These are phyloP conservation scores for Melaleuca alternifolia DNA, from an alignment of 345 rosid genomes.

Conservation along the genomic window DNA sequence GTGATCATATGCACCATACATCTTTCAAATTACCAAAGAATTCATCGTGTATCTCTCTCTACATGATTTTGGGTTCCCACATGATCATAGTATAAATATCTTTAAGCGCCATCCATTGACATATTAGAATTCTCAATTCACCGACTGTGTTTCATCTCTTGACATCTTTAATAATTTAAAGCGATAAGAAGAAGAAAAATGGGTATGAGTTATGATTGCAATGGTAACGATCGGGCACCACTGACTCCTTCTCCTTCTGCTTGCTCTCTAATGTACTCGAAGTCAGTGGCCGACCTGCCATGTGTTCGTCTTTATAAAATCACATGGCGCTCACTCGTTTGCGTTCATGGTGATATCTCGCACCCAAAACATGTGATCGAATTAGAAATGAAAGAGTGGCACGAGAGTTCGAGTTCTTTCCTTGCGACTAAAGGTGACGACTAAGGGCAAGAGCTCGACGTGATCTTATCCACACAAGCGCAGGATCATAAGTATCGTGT, in stretches of 20 bases:
- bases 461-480: neutral
- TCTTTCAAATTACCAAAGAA: neutral
- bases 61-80: too few relatives aligned
- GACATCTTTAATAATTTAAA: neutral
- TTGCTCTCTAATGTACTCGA: neutral
- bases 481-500: neutral
- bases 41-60: neutral
- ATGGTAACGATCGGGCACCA: neutral
- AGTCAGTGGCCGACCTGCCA: neutral
- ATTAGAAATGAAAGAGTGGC: neutral
- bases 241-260: neutral
- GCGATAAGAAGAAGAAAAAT: neutral
- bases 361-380: neutral
- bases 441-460: neutral
- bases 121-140: neutral
- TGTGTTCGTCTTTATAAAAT: neutral
- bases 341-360: neutral
- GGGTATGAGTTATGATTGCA: neutral
- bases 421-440: neutral
- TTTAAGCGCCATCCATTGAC: neutral
- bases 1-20: neutral
- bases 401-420: neutral
- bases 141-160: neutral
- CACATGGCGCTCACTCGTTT: neutral
- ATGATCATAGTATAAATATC: neutral